Evolutionary conservation across 495 filamentous ascomycete species (phyloP).

Genomic region (Echria macrotheca): DNA sequence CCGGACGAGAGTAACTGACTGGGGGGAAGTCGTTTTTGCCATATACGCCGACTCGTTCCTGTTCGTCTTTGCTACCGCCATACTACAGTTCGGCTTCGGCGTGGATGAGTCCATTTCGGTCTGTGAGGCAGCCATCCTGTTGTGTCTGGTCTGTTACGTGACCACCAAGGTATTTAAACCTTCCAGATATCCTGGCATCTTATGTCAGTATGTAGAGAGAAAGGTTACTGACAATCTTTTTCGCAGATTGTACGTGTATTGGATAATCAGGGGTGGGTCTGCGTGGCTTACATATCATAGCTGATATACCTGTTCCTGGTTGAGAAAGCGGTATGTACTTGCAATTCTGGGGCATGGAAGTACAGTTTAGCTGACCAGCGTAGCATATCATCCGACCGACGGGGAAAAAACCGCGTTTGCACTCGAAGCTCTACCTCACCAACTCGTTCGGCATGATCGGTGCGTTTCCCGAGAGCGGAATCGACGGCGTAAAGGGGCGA

Average conservation of each 20-base stretch:
- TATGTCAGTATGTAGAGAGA: too few relatives aligned
- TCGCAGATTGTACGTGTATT: too few relatives aligned
- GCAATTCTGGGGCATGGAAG: too few relatives aligned
- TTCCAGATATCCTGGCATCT: too few relatives aligned
- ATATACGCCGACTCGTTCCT: constrained; percentile 48
- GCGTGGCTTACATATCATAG: constrained; percentile 20
- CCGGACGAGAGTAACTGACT: too few relatives aligned
- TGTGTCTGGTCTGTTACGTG: constrained; percentile 48
- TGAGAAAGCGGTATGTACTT: constrained; percentile 42
- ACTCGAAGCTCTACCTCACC: constrained; percentile 46
- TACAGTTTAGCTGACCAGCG: constrained; percentile 2
- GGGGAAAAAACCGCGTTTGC: constrained; percentile 34
- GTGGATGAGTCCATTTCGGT: constrained; percentile 35
- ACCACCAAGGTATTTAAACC: constrained; percentile 47
- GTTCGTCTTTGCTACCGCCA: constrained; percentile 45
- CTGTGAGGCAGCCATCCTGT: constrained; percentile 45
- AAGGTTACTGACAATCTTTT: constrained; percentile 13
- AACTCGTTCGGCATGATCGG: constrained; percentile 50
- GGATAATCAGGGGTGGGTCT: too few relatives aligned
- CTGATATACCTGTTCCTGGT: constrained; percentile 50
- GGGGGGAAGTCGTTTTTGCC: constrained; percentile 39
- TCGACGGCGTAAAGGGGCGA: too few relatives aligned
- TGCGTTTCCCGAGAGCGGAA: too few relatives aligned
- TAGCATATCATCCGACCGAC: constrained; percentile 46
- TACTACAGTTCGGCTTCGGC: constrained; percentile 46